These are phyloP conservation scores for Scleroderma citrinum DNA, from an alignment of 768 basidiomycete genomes.

Conservation along the genomic window DNA sequence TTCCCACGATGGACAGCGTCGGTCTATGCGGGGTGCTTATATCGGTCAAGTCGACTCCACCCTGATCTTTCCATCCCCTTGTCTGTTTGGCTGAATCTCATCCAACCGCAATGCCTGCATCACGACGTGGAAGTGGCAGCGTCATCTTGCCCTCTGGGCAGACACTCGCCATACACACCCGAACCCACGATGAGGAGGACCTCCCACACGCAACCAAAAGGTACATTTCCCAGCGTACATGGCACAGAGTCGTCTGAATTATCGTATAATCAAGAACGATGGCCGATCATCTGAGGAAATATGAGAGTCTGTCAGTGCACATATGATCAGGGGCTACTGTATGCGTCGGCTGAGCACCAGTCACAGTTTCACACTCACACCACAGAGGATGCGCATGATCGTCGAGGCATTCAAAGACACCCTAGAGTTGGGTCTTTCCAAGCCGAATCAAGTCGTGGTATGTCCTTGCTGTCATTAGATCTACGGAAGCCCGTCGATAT, in stretches of 20 bases:
- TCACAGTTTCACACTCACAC: constrained; percentile 74
- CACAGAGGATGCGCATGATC: constrained; percentile 93
- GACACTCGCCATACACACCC: constrained; percentile 79
- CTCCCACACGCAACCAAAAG: constrained; percentile 94
- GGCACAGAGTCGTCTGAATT: constrained; percentile 8
- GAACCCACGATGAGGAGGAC: constrained; percentile 81
- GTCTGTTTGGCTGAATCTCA: background rate
- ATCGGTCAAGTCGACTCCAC: constrained; percentile 12
- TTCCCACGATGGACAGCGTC: constrained; percentile 19
- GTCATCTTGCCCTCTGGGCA: constrained; percentile 68
- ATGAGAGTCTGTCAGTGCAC: constrained; percentile 70
- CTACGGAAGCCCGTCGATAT: background rate
- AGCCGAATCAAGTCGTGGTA: constrained; percentile 83
- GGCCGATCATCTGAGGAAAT: constrained; percentile 90
- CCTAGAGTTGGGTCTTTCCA: constrained; percentile 78
- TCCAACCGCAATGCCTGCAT: constrained; percentile 47
- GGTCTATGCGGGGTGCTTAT: background rate
- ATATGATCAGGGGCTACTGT: constrained; percentile 9
- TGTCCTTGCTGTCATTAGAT: constrained; percentile 28
- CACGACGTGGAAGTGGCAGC: constrained; percentile 75
- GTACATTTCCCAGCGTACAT: constrained; percentile 34
- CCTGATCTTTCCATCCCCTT: constrained; percentile 10
- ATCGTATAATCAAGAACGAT: constrained; percentile 56
- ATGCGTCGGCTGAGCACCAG: constrained; percentile 1
- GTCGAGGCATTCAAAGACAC: constrained; percentile 94